Conservation (phyloP, 2,329 filamentous ascomycete genomes). For the Cylindrodendrum hubeiense region DNA sequence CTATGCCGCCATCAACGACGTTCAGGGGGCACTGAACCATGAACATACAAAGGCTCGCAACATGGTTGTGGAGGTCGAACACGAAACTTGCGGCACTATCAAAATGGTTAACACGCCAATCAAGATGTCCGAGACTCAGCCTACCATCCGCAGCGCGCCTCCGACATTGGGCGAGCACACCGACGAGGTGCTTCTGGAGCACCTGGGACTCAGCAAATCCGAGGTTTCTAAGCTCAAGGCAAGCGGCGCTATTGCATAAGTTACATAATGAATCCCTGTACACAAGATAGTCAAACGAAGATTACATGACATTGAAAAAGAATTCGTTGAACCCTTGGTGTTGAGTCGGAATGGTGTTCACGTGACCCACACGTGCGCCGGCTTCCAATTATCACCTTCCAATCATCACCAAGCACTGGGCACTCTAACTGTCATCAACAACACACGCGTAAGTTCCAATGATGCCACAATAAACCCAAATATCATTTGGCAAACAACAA, state of each 20-base stretch:
- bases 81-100: constrained; percentile 84
- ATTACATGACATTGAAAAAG: not conserved
- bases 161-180: constrained; percentile 92
- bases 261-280: not conserved
- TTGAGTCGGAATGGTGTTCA: not conserved
- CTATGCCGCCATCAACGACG: constrained; percentile 92
- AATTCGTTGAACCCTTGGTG: not conserved
- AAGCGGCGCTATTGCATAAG: constrained; percentile 73
- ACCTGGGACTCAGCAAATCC: constrained; percentile 70
- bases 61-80: constrained; percentile 92
- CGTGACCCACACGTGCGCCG: not conserved
- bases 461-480: not conserved
- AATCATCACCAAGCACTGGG: not conserved
- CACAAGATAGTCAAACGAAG: not conserved
- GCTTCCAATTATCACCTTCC: not conserved
- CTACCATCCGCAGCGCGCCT: constrained; percentile 81
- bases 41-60: constrained; percentile 85
- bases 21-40: constrained; percentile 86
- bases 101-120: constrained; percentile 94
- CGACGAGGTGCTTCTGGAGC: constrained; percentile 75
- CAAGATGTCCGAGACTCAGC: constrained; percentile 88
- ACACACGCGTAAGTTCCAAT: not conserved
- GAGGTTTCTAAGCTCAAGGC: constrained; percentile 73
- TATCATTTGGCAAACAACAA: not conserved
- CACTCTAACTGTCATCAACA: not conserved